phyloP scores from a whole-genome alignment of 2,329 filamentous ascomycete genomes.

The Colletotrichum musae region DNA sequence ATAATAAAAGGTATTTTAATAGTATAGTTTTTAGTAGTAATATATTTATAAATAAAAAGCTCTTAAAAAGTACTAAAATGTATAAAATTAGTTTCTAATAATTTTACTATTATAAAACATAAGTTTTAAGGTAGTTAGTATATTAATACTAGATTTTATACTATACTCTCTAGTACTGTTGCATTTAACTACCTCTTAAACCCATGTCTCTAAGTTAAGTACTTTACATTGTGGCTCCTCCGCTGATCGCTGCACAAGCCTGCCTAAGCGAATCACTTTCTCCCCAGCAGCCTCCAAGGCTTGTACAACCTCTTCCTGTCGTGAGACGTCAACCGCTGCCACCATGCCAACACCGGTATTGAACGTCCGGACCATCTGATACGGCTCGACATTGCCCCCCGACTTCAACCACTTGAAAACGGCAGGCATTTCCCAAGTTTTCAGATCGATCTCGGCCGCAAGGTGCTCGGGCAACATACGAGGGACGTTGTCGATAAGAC shows the following conservation, averaged over 20 bases:
- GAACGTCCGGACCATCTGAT: constrained; percentile 93
- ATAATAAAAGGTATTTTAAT: no score
- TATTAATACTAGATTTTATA: no score
- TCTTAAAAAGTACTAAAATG: no score
- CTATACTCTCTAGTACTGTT: no score
- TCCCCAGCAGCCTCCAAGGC: constrained; percentile 79
- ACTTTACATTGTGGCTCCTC: constrained; percentile 67
- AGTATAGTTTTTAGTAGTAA: no score
- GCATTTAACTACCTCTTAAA: constrained; percentile 32
- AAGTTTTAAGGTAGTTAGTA: no score
- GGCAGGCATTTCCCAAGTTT: constrained; percentile 80
- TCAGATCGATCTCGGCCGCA: constrained; percentile 84
- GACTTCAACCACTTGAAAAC: constrained; percentile 91
- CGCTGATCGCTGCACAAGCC: constrained; percentile 71
- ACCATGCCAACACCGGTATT: constrained; percentile 98
- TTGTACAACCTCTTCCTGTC: constrained; percentile 72
- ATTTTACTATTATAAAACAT: no score
- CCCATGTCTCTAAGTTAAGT: constrained; percentile 66
- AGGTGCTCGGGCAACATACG: constrained; percentile 88
- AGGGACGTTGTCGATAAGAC: constrained; percentile 93
- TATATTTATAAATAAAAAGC: no score
- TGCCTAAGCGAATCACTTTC: constrained; percentile 82
- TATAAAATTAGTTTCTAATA: no score
- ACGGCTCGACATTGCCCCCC: constrained; percentile 77
- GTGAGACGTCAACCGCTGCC: constrained; percentile 78